Percentiles rank a stretch among this genome's conserved stretches.
phyloP scores from a whole-genome alignment of 106 monocot genomes.

The Allium fistulosum region DNA sequence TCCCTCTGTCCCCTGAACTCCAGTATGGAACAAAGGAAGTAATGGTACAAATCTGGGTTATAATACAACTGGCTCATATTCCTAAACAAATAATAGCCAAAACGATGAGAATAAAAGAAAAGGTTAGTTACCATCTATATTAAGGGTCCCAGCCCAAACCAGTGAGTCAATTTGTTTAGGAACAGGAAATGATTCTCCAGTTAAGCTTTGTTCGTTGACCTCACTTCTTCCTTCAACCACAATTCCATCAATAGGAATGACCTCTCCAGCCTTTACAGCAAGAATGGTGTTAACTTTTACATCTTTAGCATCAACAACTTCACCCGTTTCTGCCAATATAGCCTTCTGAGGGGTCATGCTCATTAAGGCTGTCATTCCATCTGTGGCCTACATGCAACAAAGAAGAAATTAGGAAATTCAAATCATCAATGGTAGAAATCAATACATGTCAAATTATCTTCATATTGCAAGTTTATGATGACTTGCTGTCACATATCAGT shows the following conservation, averaged over 20 bases:
- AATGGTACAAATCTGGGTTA: no score
- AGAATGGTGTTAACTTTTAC: conserved; percentile 56
- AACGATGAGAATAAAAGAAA: background rate
- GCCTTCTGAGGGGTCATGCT: conserved; percentile 95
- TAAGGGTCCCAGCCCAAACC: conserved; percentile 94
- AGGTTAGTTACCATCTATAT: conserved; percentile 62
- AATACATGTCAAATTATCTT: no score
- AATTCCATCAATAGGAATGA: conserved; percentile 83
- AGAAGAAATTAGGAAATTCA: background rate
- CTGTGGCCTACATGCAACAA: conserved; percentile 37
- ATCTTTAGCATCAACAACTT: conserved; percentile 48
- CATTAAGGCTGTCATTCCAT: conserved; percentile 81
- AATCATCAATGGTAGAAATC: no score
- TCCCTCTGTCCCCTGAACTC: no score
- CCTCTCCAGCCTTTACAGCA: conserved; percentile 90
- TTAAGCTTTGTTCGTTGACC: conserved; percentile 77
- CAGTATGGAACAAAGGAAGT: no score
- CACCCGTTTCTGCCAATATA: conserved; percentile 55
- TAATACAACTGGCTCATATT: no score
- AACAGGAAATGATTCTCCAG: conserved; percentile 90
- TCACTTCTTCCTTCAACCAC: conserved; percentile 80
- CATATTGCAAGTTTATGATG: no score
- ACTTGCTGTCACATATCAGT: no score
- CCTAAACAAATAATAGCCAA: no score
- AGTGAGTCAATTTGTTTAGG: conserved; percentile 56